Conservation (phyloP, 2,329 filamentous ascomycete species). For the Stylonectria norvegica region DNA sequence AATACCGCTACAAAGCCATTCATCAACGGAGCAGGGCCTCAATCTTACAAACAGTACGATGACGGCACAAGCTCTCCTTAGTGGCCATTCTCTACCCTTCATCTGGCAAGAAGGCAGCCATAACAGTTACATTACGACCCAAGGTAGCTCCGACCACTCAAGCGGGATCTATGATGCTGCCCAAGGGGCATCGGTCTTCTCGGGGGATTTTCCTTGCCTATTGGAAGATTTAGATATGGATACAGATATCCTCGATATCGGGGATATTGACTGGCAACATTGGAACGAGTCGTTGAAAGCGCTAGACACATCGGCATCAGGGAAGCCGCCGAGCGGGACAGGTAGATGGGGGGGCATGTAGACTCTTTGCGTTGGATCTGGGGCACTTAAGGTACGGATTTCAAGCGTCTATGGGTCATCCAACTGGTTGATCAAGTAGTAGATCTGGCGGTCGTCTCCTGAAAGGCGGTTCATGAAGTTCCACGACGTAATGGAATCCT, state of each 20-base stretch:
- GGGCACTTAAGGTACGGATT: neutral
- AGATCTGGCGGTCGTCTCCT: no score
- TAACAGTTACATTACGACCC: neutral
- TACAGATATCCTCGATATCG: conserved; percentile 16
- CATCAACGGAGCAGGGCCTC: conserved; percentile 9
- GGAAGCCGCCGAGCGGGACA: conserved; percentile 1
- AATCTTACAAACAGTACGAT: conserved; percentile 2
- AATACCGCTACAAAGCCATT: conserved; percentile 15
- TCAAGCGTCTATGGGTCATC: neutral
- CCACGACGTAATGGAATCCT: no score
- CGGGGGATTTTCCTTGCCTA: neutral
- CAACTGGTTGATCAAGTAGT: no score
- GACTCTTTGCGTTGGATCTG: neutral
- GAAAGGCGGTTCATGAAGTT: no score
- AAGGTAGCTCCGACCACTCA: neutral
- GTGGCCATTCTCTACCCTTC: neutral
- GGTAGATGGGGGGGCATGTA: conserved; percentile 6
- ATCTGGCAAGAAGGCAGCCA: neutral
- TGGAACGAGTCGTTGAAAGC: conserved; percentile 15
- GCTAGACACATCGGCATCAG: conserved; percentile 4
- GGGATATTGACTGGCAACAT: conserved; percentile 19
- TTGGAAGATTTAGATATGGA: conserved; percentile 9
- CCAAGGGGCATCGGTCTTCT: neutral
- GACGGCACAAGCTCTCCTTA: neutral
- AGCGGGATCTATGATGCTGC: neutral